Evolutionary conservation across 108 stramenopile genomes (phyloP).

Genomic region (Nitzschia inconspicua): DNA sequence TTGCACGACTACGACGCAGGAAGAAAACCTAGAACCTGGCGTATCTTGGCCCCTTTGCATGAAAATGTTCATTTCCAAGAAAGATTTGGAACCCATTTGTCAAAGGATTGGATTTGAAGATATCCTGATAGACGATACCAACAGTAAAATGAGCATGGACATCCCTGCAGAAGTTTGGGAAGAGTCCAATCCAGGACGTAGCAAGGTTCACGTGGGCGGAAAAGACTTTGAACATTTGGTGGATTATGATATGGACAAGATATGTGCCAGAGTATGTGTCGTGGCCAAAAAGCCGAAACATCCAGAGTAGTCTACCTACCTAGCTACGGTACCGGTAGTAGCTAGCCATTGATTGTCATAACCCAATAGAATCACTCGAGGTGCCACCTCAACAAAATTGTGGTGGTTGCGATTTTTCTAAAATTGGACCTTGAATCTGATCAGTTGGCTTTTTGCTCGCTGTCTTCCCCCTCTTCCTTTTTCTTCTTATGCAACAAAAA

Average conservation of each 20-base stretch:
- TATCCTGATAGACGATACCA: slow-evolving; percentile 51
- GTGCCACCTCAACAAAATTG: no score
- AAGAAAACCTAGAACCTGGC: slow-evolving; percentile 44
- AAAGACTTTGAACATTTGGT: slow-evolving; percentile 49
- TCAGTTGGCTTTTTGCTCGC: no score
- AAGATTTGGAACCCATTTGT: slow-evolving; percentile 57
- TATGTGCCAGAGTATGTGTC: slow-evolving; percentile 70
- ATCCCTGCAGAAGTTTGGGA: slow-evolving; percentile 38
- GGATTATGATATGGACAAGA: slow-evolving; percentile 65
- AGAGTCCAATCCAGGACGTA: slow-evolving; percentile 35
- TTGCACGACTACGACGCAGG: slow-evolving; percentile 49
- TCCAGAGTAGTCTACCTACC: no score
- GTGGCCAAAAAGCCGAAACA: slow-evolving; percentile 58
- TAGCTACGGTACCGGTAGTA: no score
- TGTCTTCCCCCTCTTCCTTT: no score
- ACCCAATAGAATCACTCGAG: no score
- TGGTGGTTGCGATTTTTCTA: no score
- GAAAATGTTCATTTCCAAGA: slow-evolving; percentile 62
- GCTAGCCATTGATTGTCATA: no score
- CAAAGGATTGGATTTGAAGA: slow-evolving; percentile 59
- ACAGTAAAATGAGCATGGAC: slow-evolving; percentile 60
- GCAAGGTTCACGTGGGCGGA: slow-evolving; percentile 61
- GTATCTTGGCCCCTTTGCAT: slow-evolving; percentile 77
- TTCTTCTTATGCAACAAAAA: no score
- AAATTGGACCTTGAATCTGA: no score